These are phyloP conservation scores for Cytospora chrysosperma DNA, from an alignment of 2,329 filamentous ascomycete species.

Conservation along the genomic window DNA sequence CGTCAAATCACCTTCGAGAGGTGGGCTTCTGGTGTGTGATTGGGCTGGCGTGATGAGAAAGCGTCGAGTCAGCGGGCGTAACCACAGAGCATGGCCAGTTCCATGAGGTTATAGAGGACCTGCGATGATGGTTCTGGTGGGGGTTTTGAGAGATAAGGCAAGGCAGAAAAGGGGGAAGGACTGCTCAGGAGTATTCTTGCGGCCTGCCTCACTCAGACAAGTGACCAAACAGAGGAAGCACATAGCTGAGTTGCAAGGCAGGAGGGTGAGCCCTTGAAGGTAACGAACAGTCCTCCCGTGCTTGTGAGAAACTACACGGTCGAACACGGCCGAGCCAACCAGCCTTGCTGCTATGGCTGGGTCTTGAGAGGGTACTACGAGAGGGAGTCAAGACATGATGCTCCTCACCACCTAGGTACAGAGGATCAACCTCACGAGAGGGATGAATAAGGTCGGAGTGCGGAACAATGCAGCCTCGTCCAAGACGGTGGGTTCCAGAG, in stretches of 20 bases:
- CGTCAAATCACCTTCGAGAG: slow-evolving; percentile 5
- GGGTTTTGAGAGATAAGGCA: neutral
- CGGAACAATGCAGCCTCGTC: slow-evolving; percentile 22
- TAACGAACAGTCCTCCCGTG: neutral
- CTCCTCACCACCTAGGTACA: neutral
- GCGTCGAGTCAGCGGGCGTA: neutral
- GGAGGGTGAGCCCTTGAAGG: neutral
- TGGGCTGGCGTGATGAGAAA: neutral
- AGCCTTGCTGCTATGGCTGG: too few relatives aligned
- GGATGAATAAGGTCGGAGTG: neutral
- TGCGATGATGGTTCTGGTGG: neutral
- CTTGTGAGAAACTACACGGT: neutral
- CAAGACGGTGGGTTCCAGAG: slow-evolving; percentile 11
- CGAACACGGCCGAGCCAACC: neutral
- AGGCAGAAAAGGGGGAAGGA: neutral
- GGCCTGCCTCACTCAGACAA: neutral
- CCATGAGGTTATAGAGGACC: neutral
- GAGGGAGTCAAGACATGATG: too few relatives aligned
- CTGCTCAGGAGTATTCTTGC: neutral
- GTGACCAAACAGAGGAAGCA: neutral
- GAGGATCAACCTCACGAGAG: neutral
- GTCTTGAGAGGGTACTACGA: neutral
- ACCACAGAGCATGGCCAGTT: neutral
- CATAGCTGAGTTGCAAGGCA: neutral
- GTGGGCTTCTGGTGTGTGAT: neutral